Percentiles rank a stretch among this genome's conserved stretches.
phyloP scores from a whole-genome alignment of 345 rosid genomes.

The Durio zibethinus region DNA sequence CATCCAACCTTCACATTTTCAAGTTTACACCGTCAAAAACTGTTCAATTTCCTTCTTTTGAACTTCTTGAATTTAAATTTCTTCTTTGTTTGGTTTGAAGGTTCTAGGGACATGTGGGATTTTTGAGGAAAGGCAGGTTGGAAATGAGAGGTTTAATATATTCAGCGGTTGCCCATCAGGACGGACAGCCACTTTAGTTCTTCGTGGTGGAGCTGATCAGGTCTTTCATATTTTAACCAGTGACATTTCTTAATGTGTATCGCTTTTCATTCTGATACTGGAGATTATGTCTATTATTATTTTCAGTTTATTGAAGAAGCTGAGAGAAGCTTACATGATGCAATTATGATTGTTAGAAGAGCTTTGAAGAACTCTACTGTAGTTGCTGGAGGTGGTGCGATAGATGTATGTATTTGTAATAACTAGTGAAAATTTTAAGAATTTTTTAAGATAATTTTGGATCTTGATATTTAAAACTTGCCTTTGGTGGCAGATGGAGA shows the following conservation, averaged over 20 bases:
- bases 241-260: neutral
- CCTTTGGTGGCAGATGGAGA: conserved; percentile 76
- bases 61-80: neutral
- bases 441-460: neutral
- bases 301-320: conserved; percentile 98
- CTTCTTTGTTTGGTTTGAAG: conserved; percentile 38
- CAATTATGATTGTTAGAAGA: conserved; percentile 98
- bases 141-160: conserved; percentile 95
- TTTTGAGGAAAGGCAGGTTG: conserved; percentile 97
- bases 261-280: neutral
- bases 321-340: conserved; percentile 98
- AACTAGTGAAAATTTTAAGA: neutral
- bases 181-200: conserved; percentile 90
- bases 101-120: conserved; percentile 94
- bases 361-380: conserved; percentile 95
- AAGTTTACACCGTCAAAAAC: neutral
- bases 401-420: conserved; percentile 64
- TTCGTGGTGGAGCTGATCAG: conserved; percentile 99
- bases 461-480: conserved; percentile 10
- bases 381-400: conserved; percentile 99
- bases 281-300: conserved; percentile 2
- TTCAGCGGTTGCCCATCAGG: conserved; percentile 98
- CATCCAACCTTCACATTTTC: neutral
- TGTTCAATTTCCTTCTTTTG: conserved; percentile 3
- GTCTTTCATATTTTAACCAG: conserved; percentile 31